Evolutionary conservation across 2,329 filamentous ascomycete species (phyloP).

Genomic region (Coniochaeta sp.): DNA sequence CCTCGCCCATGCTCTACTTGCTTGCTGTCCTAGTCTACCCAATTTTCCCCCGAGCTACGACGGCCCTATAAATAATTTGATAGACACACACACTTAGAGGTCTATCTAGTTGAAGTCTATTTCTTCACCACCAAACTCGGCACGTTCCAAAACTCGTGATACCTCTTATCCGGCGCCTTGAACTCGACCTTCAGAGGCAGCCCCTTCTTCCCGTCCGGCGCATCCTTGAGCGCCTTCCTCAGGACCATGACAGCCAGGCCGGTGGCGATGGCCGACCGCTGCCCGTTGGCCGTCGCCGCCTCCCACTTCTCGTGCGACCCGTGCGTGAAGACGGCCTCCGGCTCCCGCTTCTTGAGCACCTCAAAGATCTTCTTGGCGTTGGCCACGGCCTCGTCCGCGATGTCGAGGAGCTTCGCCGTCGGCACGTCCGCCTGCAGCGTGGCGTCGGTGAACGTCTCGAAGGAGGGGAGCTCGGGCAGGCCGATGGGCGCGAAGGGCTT

Average conservation of each 20-base stretch:
- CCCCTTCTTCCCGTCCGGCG: constrained; percentile 4
- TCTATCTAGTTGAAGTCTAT: background rate
- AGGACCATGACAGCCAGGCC: constrained; percentile 56
- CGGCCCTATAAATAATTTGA: background rate
- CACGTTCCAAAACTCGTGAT: constrained; percentile 60
- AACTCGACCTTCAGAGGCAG: constrained; percentile 37
- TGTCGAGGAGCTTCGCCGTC: constrained; percentile 31
- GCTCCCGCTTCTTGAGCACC: constrained; percentile 41
- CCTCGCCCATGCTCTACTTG: background rate
- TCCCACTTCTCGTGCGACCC: constrained; percentile 57
- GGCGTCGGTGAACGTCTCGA: constrained; percentile 49
- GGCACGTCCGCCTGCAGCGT: constrained; percentile 29
- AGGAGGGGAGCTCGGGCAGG: constrained; percentile 59
- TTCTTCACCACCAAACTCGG: constrained; percentile 27
- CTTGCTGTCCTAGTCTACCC: background rate
- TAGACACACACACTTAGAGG: background rate
- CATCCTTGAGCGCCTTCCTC: constrained; percentile 44
- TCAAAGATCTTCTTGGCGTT: constrained; percentile 50
- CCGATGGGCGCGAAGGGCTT: constrained; percentile 67
- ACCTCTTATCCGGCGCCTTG: constrained; percentile 42
- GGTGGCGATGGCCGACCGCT: constrained; percentile 64
- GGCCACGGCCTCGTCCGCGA: constrained; percentile 36
- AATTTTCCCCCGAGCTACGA: background rate
- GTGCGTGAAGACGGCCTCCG: constrained; percentile 45
- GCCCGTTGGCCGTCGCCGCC: constrained; percentile 47